Base-by-base conservation (phyloP, 495 filamentous ascomycete species). In the Neurospora sp. region DNA sequence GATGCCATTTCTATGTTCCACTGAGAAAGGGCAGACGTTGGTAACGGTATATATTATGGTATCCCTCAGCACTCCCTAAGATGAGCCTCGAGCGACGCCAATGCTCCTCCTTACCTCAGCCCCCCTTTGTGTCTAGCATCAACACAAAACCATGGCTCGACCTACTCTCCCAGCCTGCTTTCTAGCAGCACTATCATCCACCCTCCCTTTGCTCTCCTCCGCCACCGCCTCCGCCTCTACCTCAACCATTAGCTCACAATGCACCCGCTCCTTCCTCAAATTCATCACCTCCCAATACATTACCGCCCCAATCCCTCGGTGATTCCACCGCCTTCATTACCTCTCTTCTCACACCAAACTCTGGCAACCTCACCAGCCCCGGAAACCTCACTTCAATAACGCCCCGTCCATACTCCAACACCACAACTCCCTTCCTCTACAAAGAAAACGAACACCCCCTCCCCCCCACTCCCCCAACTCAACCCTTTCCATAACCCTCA, bases 241-340 rank as follows among this genome's bases (percentile, higher is more conserved):
- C 43, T 11, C 43, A 0, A 24, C n/a, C 0, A 17, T n/a, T 2
- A 28, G 24, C n/a, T 48, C 43, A 48, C 3, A 21, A 48, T 78
- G 74, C 74, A 77, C 70, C 62, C 73, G 76, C 28, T 76, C 69
- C 13, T 39, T 70, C 4, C 72, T 78, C 71, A 75, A 77, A 31
- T 71, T 24, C 19, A 70, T 71, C 1, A 78, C 74, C 5, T 72
- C 70, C 42, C n/a, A 31, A 7, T 77, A 78, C 36, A 43, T 77
- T 0, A 42, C 72, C 3, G 77, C 77, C 77, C 0, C 77, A 75
- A 28, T 69, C 43, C 1, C 59, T 70, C 17, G 77, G 77, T 69
- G 28, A 71, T 24, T 48, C 45, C 0, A 45, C 54, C 1, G 71
- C 72, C 62, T 34, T 71, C 4, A 71, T 70, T 5, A 31, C 24